Conservation (phyloP, 176 grass and related monocot species). For the Thinopyrum elongatum region DNA sequence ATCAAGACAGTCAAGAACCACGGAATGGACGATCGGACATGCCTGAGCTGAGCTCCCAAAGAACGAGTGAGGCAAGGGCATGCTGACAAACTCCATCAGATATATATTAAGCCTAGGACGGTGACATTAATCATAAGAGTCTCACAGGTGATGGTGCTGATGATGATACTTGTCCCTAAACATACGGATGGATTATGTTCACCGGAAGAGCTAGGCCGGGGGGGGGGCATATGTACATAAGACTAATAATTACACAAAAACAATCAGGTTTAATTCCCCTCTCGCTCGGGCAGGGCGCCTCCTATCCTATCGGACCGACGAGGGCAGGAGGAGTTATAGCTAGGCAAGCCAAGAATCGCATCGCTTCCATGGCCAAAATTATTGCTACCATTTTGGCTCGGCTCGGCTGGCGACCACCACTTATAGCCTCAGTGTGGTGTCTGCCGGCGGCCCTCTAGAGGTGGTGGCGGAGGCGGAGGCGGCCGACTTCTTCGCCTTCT, state of each 20-base stretch:
- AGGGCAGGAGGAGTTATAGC: background rate
- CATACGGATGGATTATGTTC: background rate
- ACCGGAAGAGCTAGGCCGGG: background rate
- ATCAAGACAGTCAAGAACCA: background rate
- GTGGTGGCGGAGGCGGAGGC: background rate
- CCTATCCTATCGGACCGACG: background rate
- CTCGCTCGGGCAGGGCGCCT: too few relatives aligned
- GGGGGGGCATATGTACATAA: conserved; percentile 37
- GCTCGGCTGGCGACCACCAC: background rate
- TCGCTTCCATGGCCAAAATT: conserved; percentile 17
- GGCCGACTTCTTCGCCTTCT: background rate
- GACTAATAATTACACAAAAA: conserved; percentile 21
- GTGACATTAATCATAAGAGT: background rate
- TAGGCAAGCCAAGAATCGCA: background rate
- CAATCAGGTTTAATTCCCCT: conserved; percentile 1
- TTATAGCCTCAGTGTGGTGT: conserved; percentile 47
- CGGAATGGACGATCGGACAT: background rate
- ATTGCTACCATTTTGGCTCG: conserved; percentile 9
- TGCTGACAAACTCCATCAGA: background rate
- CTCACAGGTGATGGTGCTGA: background rate
- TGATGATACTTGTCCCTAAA: background rate
- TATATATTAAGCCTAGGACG: background rate
- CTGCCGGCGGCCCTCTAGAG: conserved; percentile 12
- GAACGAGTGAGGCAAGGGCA: background rate
- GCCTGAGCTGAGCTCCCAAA: background rate